These are phyloP conservation scores for Eragrostis curvula DNA, from an alignment of 176 grass and related monocot species.

Conservation along the genomic window DNA sequence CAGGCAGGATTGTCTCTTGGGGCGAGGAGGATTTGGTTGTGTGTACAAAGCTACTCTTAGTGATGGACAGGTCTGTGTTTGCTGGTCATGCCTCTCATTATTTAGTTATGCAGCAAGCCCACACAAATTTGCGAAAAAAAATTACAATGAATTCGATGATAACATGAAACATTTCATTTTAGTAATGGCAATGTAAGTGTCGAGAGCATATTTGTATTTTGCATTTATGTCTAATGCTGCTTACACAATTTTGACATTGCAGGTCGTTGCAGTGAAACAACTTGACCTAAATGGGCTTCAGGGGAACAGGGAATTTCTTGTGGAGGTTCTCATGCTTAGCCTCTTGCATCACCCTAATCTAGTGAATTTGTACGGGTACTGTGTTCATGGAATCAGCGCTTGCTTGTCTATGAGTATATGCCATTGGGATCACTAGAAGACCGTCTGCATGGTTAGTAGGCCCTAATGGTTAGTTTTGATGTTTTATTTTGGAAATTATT, in stretches of 20 bases:
- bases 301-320: constrained; percentile 81
- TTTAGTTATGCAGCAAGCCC: background rate
- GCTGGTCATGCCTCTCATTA: constrained; percentile 22
- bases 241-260: constrained; percentile 40
- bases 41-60: constrained; percentile 66
- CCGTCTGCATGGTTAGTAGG: constrained; percentile 72
- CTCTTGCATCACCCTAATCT: constrained; percentile 79
- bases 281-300: constrained; percentile 75
- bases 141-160: background rate
- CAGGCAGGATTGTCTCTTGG: constrained; percentile 55
- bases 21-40: constrained; percentile 70
- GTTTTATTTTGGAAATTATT: constrained; percentile 32
- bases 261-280: constrained; percentile 89
- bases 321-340: constrained; percentile 83
- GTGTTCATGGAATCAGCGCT: constrained; percentile 59
- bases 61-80: constrained; percentile 53
- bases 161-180: background rate
- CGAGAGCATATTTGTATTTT: background rate
- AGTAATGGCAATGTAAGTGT: background rate
- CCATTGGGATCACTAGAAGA: constrained; percentile 80
- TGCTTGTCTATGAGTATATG: constrained; percentile 88
- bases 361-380: constrained; percentile 74
- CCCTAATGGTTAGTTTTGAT: constrained; percentile 55
- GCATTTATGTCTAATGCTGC: constrained; percentile 23
- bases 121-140: background rate